Evolutionary conservation across 768 basidiomycete genomes (phyloP).

Genomic region (Pulveroboletus frians): DNA sequence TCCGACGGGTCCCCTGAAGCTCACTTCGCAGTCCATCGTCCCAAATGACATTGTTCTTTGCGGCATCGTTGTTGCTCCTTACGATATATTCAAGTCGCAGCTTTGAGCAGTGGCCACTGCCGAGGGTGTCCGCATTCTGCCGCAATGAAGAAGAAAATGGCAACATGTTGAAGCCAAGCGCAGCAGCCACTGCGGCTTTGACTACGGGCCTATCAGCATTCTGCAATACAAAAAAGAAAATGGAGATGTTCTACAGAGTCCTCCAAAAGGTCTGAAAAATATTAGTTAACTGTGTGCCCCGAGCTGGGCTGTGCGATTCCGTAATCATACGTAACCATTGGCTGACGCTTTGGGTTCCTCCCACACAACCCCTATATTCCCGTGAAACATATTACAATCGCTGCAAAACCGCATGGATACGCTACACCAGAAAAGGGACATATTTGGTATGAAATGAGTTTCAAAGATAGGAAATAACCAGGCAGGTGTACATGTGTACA

Average conservation of each 20-base stretch:
- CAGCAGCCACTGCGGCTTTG: no score
- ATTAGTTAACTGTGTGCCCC: neutral
- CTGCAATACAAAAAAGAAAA: no score
- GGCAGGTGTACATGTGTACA: neutral
- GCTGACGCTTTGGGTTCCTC: conserved; percentile 3
- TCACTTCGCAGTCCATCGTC: neutral
- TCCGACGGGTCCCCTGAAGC: neutral
- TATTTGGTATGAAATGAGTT: neutral
- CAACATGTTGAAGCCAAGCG: neutral
- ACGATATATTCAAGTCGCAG: conserved; percentile 1
- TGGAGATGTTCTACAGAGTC: neutral
- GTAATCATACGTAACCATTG: no score
- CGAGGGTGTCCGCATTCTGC: neutral
- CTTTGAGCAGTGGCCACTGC: conserved; percentile 5
- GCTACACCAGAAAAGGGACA: neutral
- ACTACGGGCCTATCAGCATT: no score
- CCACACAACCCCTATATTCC: conserved; percentile 16
- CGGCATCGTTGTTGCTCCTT: neutral
- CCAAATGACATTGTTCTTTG: neutral
- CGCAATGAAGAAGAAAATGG: neutral
- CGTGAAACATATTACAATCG: neutral
- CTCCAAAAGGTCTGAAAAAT: neutral
- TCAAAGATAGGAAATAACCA: neutral
- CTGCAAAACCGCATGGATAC: neutral
- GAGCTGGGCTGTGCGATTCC: no score